Evolutionary conservation across 2,329 filamentous ascomycete genomes (phyloP).

Genomic region (Monilinia fructicola): DNA sequence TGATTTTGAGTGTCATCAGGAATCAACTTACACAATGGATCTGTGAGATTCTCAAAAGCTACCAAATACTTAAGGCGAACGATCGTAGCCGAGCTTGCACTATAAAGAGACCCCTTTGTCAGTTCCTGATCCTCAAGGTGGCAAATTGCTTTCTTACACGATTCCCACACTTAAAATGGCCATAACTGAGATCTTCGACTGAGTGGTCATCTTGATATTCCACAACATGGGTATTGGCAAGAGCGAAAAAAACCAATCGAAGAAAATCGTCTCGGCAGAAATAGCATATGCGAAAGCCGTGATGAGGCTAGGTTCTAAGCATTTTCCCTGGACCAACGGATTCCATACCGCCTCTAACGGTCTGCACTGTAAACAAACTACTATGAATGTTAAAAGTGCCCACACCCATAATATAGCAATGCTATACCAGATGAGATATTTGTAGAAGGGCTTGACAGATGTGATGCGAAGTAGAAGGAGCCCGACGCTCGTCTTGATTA

Average conservation of each 20-base stretch:
- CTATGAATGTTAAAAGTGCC: constrained; percentile 4
- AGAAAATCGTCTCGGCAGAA: constrained; percentile 20
- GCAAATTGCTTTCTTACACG: neutral
- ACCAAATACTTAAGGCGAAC: constrained; percentile 13
- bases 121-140: neutral
- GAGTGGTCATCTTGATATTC: constrained; percentile 10
- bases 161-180: constrained; percentile 9
- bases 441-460: constrained; percentile 16
- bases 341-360: constrained; percentile 6
- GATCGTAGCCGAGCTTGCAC: constrained; percentile 18
- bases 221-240: constrained; percentile 20
- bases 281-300: constrained; percentile 11
- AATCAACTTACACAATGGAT: constrained; percentile 13
- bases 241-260: constrained; percentile 20
- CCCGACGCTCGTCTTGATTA: constrained; percentile 19
- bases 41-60: neutral
- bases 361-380: constrained; percentile 5
- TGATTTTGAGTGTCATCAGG: neutral
- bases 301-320: neutral
- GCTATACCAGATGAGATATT: constrained; percentile 12
- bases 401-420: constrained; percentile 1
- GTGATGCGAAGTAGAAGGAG: constrained; percentile 16
- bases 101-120: neutral
- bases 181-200: neutral
- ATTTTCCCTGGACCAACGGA: neutral